Evolutionary conservation across 108 stramenopile genomes (phyloP).

Genomic region (Epithemia pelagica): DNA sequence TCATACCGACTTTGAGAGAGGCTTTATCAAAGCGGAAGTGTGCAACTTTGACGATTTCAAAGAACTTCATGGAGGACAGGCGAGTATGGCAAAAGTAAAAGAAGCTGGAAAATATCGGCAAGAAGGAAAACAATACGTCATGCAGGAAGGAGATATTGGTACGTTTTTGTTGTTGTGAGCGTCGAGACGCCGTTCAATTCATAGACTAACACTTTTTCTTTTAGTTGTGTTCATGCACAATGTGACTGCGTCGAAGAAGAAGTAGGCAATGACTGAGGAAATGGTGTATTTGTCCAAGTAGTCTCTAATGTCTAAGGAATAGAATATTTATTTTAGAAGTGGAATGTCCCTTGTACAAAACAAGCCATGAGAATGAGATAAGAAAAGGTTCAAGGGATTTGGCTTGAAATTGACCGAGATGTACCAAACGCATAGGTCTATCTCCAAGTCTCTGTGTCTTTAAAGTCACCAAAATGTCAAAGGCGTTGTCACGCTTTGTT

Average conservation of each 20-base stretch:
- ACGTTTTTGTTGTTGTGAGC: not conserved
- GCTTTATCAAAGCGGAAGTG: slow-evolving; percentile 99
- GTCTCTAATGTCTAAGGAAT: too few species aligned
- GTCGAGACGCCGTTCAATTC: not conserved
- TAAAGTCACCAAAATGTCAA: too few species aligned
- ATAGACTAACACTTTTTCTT: not conserved
- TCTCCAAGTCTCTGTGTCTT: too few species aligned
- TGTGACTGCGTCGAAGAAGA: slow-evolving; percentile 74
- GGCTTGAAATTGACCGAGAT: too few species aligned
- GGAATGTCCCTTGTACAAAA: too few species aligned
- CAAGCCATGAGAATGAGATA: too few species aligned
- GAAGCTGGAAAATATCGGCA: slow-evolving; percentile 97
- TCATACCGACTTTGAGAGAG: slow-evolving; percentile 98
- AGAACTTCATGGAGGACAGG: slow-evolving; percentile 79
- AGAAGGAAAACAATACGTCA: slow-evolving; percentile 95
- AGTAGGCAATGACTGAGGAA: too few species aligned
- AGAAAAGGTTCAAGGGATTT: too few species aligned
- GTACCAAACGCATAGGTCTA: too few species aligned
- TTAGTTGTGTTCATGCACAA: slow-evolving; percentile 79
- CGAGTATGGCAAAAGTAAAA: slow-evolving; percentile 95
- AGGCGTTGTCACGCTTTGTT: too few species aligned
- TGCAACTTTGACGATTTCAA: slow-evolving; percentile 95
- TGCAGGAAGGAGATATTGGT: slow-evolving; percentile 86
- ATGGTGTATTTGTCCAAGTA: too few species aligned
- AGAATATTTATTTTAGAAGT: too few species aligned